Percentiles rank a stretch among this genome's conserved stretches.
These are phyloP conservation scores for Abrus pulchellus DNA, from an alignment of 306 rosid genomes.

Conservation along the genomic window DNA sequence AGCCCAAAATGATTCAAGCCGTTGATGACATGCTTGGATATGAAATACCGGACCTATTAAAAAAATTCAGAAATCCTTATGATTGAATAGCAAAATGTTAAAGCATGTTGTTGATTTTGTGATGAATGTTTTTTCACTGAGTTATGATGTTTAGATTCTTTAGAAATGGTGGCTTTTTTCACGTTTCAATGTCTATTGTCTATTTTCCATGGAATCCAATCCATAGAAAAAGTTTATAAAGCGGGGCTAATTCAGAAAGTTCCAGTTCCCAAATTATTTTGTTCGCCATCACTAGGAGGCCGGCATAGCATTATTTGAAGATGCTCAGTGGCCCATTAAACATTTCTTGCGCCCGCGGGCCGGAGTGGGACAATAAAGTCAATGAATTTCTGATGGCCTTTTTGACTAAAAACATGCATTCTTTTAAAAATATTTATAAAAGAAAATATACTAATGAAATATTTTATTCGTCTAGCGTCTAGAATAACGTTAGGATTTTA, in stretches of 20 bases:
- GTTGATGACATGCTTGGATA: slow-evolving; percentile 97
- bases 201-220: slow-evolving; percentile 19
- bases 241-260: not conserved
- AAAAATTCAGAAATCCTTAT: slow-evolving; percentile 87
- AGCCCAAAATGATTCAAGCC: slow-evolving; percentile 90
- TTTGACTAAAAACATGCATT: no score
- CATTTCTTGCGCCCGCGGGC: not conserved
- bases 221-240: not conserved
- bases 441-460: no score
- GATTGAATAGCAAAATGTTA: slow-evolving; percentile 48
- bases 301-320: not conserved
- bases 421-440: no score
- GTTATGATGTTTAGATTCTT: slow-evolving; percentile 19
- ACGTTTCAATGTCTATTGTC: not conserved
- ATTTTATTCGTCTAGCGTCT: no score
- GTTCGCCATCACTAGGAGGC: not conserved
- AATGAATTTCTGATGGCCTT: no score
- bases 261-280: not conserved
- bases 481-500: no score
- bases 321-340: not conserved
- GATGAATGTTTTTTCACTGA: slow-evolving; percentile 8
- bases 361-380: not conserved
- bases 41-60: slow-evolving; percentile 89
- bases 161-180: not conserved
- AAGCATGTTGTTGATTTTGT: slow-evolving; percentile 26